A percentile compares a stretch with the other conserved stretches of the same genome.
These are phyloP conservation scores for Colletotrichum tropicicola DNA, from an alignment of 2,329 filamentous ascomycete genomes.

Conservation along the genomic window DNA sequence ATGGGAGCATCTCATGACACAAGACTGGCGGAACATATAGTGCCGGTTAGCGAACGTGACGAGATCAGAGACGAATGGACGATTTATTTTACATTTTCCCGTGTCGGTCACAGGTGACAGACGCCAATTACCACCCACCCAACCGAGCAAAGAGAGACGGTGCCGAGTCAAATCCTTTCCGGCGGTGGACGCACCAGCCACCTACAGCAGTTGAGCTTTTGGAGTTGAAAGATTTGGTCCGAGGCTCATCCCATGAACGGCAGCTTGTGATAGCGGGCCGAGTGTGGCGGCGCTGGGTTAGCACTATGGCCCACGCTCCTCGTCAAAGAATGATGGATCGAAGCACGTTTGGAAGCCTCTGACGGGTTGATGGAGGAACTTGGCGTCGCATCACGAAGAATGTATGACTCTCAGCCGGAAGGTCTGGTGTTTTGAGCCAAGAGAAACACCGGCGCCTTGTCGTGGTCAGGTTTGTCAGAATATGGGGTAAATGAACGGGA, in stretches of 20 bases:
- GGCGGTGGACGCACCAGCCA: background rate
- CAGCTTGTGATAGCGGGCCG: constrained; percentile 27
- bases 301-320: background rate
- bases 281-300: constrained; percentile 3
- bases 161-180: background rate
- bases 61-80: constrained; percentile 14
- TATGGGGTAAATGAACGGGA: background rate
- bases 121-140: background rate
- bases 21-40: constrained; percentile 5
- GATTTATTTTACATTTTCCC: constrained; percentile 8
- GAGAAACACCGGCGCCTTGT: background rate
- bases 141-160: background rate
- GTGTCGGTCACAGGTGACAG: background rate
- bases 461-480: background rate
- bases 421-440: background rate
- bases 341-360: constrained; percentile 13
- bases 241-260: constrained; percentile 26
- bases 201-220: background rate
- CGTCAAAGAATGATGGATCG: background rate
- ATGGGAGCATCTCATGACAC: constrained; percentile 19
- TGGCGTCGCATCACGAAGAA: constrained; percentile 10
- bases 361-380: background rate
- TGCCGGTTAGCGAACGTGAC: constrained; percentile 9
- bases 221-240: background rate
- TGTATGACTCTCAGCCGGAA: background rate